Evolutionary conservation across 495 filamentous ascomycete species (phyloP).

Genomic region (Lophium mytilinum): DNA sequence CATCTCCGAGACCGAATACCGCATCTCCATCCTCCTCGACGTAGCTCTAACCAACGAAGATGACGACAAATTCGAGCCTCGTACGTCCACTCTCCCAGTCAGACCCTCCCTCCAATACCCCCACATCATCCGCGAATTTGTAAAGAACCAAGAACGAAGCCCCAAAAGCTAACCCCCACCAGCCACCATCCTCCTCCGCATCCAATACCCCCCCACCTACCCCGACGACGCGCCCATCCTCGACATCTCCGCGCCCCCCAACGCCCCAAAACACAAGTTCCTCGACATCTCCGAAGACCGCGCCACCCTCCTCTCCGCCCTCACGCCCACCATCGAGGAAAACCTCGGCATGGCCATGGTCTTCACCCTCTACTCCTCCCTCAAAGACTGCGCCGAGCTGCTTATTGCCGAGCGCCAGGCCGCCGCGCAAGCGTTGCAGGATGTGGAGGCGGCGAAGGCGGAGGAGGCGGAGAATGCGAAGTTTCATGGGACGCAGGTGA

Average conservation of each 20-base stretch:
- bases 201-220: slow-evolving; percentile 79
- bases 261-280: slow-evolving; percentile 56
- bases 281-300: slow-evolving; percentile 63
- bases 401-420: slow-evolving; percentile 63
- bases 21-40: slow-evolving; percentile 74
- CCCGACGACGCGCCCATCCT: slow-evolving; percentile 77
- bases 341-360: slow-evolving; percentile 98
- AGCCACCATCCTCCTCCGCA: slow-evolving; percentile 66
- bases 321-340: slow-evolving; percentile 68
- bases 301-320: slow-evolving; percentile 54
- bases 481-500: slow-evolving; percentile 88
- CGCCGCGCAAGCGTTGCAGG: slow-evolving; percentile 50
- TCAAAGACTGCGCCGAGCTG: slow-evolving; percentile 82
- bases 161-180: background rate
- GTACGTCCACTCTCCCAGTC: slow-evolving; percentile 12
- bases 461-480: slow-evolving; percentile 94
- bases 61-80: slow-evolving; percentile 48
- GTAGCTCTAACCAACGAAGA: slow-evolving; percentile 52
- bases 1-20: slow-evolving; percentile 77
- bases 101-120: background rate
- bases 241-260: slow-evolving; percentile 61
- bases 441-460: slow-evolving; percentile 56
- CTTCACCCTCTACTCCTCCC: slow-evolving; percentile 74
- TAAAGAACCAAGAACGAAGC: background rate
- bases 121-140: no score